These are phyloP conservation scores for Dioscorea zingiberensis DNA, from an alignment of 106 monocot species.

Conservation along the genomic window DNA sequence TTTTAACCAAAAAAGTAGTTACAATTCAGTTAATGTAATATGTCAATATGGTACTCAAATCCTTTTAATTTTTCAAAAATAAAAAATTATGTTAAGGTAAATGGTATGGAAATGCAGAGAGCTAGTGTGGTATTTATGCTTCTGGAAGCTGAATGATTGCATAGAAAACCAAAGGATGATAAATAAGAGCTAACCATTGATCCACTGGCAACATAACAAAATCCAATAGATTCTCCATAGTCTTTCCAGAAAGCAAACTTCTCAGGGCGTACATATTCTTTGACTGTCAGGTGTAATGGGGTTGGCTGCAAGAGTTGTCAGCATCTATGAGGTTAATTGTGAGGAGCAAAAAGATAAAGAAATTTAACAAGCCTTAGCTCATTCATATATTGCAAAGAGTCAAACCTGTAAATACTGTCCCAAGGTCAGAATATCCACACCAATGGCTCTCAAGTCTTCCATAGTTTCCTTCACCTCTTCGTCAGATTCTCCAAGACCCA, in stretches of 20 bases:
- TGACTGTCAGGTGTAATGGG: constrained; percentile 82
- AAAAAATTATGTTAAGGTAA: too few relatives aligned
- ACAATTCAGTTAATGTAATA: too few relatives aligned
- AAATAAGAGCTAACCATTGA: constrained; percentile 60
- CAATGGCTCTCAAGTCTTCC: constrained; percentile 76
- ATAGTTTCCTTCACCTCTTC: constrained; percentile 83
- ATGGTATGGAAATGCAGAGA: too few relatives aligned
- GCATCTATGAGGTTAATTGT: neutral
- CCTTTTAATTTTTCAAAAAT: too few relatives aligned
- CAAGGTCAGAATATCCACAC: constrained; percentile 86
- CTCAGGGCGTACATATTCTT: constrained; percentile 91
- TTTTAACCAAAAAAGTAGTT: too few relatives aligned
- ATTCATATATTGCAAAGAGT: neutral
- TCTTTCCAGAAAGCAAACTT: constrained; percentile 92
- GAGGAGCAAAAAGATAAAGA: neutral
- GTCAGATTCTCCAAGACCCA: constrained; percentile 92
- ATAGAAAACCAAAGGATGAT: neutral
- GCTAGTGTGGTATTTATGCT: too few relatives aligned
- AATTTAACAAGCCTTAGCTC: too few relatives aligned
- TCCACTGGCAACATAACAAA: constrained; percentile 89
- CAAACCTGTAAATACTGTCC: constrained; percentile 94
- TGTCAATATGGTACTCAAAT: too few relatives aligned
- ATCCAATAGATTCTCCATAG: constrained; percentile 87
- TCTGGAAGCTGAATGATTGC: neutral
- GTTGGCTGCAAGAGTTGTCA: constrained; percentile 63